Evolutionary conservation across 2,329 filamentous ascomycete species (phyloP).

Genomic region (Penicillium thymicola): DNA sequence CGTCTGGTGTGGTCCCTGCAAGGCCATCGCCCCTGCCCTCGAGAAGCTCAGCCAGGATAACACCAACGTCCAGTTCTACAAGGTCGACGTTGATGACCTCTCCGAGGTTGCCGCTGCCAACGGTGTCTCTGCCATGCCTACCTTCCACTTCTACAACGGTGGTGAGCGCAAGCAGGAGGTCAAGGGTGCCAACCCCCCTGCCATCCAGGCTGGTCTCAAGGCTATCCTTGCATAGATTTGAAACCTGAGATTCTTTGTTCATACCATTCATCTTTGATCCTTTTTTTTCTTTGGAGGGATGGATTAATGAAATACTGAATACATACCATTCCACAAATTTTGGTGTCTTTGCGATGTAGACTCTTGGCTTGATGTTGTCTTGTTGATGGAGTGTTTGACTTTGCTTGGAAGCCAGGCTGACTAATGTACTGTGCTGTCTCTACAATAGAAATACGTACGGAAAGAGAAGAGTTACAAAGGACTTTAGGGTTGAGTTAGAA

Average conservation of each 20-base stretch:
- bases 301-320: conserved; percentile 3
- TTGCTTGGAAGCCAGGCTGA: neutral
- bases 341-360: neutral
- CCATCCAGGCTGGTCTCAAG: conserved; percentile 51
- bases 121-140: conserved; percentile 86
- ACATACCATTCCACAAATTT: neutral
- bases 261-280: neutral
- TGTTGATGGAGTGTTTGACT: neutral
- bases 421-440: neutral
- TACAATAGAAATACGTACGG: too few species aligned
- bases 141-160: conserved; percentile 79
- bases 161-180: conserved; percentile 70
- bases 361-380: neutral
- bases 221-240: conserved; percentile 21
- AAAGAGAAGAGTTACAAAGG: too few species aligned
- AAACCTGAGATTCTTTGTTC: conserved; percentile 1
- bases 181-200: conserved; percentile 74
- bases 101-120: conserved; percentile 72
- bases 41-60: conserved; percentile 60
- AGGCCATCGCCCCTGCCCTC: conserved; percentile 76
- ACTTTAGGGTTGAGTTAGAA: neutral
- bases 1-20: conserved; percentile 93
- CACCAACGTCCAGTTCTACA: conserved; percentile 69
- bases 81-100: conserved; percentile 86
- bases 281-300: neutral